phyloP scores from a whole-genome alignment of 73 alveolate genomes.

The Paramecium caudatum region DNA sequence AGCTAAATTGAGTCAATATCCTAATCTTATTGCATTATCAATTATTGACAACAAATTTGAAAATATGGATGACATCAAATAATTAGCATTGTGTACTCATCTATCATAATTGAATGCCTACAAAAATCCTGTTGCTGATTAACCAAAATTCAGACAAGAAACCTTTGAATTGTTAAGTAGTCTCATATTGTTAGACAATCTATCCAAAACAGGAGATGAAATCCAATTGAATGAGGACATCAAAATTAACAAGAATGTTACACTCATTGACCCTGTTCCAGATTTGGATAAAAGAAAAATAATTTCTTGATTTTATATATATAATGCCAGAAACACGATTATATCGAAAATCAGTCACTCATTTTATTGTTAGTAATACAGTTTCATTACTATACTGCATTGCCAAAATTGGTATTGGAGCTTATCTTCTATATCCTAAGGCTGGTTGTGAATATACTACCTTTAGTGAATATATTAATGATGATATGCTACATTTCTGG shows the following conservation, averaged over 20 bases:
- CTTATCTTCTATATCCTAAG: background rate
- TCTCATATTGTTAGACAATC: slow-evolving; percentile 12
- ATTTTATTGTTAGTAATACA: slow-evolving; percentile 35
- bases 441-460: background rate
- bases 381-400: slow-evolving; percentile 18
- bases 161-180: background rate
- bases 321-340: slow-evolving; percentile 41
- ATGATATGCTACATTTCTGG: background rate
- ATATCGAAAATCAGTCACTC: slow-evolving; percentile 8
- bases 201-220: slow-evolving; percentile 44
- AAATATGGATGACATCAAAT: slow-evolving; percentile 39
- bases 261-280: background rate
- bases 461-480: background rate
- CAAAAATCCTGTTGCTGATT: slow-evolving; percentile 63
- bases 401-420: background rate
- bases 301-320: background rate
- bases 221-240: slow-evolving; percentile 33
- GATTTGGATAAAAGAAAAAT: background rate
- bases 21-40: slow-evolving; percentile 45
- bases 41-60: slow-evolving; percentile 56
- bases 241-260: background rate
- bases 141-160: slow-evolving; percentile 36
- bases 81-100: slow-evolving; percentile 30
- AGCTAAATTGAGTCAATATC: slow-evolving; percentile 26
- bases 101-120: slow-evolving; percentile 37